A percentile compares a stretch with the other conserved stretches of the same genome.
These are phyloP conservation scores for Achlya hypogyna DNA, from an alignment of 352 stramenopile species.

Conservation along the genomic window DNA sequence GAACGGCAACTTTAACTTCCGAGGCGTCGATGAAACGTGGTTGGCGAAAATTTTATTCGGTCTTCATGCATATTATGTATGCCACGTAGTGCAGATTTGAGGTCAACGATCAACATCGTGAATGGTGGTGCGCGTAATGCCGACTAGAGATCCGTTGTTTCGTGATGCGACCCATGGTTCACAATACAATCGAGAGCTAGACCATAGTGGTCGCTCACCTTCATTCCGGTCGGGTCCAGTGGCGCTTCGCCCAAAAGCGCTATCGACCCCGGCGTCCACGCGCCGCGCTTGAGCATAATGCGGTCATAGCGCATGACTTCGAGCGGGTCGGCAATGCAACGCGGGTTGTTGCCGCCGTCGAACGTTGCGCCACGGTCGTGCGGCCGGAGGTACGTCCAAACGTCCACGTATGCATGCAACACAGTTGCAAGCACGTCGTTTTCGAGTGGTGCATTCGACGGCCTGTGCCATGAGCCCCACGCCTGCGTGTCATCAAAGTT, in stretches of 20 bases:
- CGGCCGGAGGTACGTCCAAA: not conserved
- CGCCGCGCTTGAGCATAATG: not conserved
- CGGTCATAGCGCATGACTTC: conserved; percentile 2
- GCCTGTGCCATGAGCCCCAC: not conserved
- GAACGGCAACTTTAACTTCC: no score
- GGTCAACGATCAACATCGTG: no score
- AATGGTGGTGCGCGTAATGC: no score
- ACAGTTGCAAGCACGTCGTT: not conserved
- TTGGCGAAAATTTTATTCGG: no score
- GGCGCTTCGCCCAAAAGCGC: not conserved
- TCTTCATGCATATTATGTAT: no score
- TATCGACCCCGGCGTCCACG: not conserved
- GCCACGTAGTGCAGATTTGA: no score
- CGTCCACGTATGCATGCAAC: not conserved
- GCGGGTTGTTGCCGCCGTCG: not conserved
- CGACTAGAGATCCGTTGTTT: not conserved
- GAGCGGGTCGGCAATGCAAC: not conserved
- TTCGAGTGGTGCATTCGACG: not conserved
- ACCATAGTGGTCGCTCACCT: not conserved
- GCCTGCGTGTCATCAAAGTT: conserved; percentile 3
- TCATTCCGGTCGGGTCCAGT: not conserved
- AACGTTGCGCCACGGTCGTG: not conserved
- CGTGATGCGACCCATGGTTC: not conserved
- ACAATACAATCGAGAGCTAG: not conserved
- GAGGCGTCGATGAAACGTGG: no score